Conservation (phyloP, 768 basidiomycete genomes). For the Gyrodon lividus region DNA sequence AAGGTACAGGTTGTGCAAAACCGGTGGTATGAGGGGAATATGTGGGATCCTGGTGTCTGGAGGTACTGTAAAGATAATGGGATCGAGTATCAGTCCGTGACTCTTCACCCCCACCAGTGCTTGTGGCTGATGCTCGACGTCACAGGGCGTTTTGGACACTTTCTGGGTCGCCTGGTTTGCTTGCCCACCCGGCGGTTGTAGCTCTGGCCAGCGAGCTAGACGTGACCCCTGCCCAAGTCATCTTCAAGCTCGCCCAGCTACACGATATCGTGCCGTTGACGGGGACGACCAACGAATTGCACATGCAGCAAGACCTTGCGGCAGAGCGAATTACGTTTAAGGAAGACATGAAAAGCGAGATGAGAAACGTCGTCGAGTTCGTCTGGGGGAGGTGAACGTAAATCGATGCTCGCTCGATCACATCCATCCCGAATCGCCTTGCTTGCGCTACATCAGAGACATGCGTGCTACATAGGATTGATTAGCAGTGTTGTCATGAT, state of each 20-base stretch:
- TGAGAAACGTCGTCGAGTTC: slow-evolving; percentile 25
- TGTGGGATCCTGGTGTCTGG: slow-evolving; percentile 68
- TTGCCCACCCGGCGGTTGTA: slow-evolving; percentile 47
- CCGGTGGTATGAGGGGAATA: slow-evolving; percentile 80
- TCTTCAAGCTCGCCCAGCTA: slow-evolving; percentile 68
- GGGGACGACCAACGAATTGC: slow-evolving; percentile 65
- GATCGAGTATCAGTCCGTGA: slow-evolving; percentile 69
- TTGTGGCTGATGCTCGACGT: background rate
- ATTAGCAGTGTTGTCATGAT: background rate
- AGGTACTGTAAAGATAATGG: slow-evolving; percentile 60
- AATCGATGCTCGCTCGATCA: background rate
- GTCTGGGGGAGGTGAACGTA: slow-evolving; percentile 28
- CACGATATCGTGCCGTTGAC: slow-evolving; percentile 70
- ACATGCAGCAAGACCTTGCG: slow-evolving; percentile 67
- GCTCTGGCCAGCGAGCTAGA: slow-evolving; percentile 44
- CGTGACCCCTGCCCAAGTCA: slow-evolving; percentile 61
- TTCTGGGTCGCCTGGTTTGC: slow-evolving; percentile 67
- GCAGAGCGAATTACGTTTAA: slow-evolving; percentile 38
- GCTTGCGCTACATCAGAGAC: background rate
- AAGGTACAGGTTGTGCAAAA: slow-evolving; percentile 79
- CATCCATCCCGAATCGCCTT: background rate
- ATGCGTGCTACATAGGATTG: slow-evolving; percentile 1
- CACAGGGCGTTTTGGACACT: slow-evolving; percentile 85
- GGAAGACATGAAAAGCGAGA: slow-evolving; percentile 26
- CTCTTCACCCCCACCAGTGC: background rate